These are phyloP conservation scores for Alternaria incomplexa DNA, from an alignment of 2,329 filamentous ascomycete species.

Conservation along the genomic window DNA sequence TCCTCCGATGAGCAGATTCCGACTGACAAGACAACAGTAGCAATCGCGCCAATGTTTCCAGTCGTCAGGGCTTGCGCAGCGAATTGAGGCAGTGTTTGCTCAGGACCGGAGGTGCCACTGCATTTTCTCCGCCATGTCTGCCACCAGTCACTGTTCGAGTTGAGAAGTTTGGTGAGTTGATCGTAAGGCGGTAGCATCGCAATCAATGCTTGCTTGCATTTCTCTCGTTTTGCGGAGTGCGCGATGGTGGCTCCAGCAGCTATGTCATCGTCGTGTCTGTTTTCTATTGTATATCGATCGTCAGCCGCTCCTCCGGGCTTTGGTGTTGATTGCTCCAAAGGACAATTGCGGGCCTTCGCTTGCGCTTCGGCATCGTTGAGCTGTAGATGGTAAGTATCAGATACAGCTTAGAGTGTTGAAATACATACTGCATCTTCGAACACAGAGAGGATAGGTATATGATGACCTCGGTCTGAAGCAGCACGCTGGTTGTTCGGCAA, in stretches of 20 bases:
- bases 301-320: constrained; percentile 11
- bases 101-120: constrained; percentile 49
- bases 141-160: constrained; percentile 52
- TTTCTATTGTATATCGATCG: constrained; percentile 39
- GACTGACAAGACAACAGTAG: constrained; percentile 45
- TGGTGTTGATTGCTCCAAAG: constrained; percentile 23
- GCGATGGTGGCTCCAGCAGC: constrained; percentile 23
- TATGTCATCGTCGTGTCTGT: constrained; percentile 38
- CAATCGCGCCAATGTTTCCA: constrained; percentile 49
- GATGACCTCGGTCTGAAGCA: constrained; percentile 35
- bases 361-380: constrained; percentile 46
- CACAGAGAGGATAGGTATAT: constrained; percentile 47
- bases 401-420: background rate
- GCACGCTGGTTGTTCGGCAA: constrained; percentile 30
- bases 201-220: constrained; percentile 44
- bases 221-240: constrained; percentile 42
- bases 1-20: constrained; percentile 50
- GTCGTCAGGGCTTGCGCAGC: constrained; percentile 54
- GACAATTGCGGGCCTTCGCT: constrained; percentile 34
- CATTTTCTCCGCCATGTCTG: constrained; percentile 51
- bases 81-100: constrained; percentile 49
- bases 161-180: constrained; percentile 41
- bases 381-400: constrained; percentile 27
- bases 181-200: constrained; percentile 44
- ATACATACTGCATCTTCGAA: constrained; percentile 48